Evolutionary conservation across 192 early-diverging fungal species (phyloP), one percentile per base, ranked within the genome.

Genomic region (Spizellomyces punctatus): DNA sequence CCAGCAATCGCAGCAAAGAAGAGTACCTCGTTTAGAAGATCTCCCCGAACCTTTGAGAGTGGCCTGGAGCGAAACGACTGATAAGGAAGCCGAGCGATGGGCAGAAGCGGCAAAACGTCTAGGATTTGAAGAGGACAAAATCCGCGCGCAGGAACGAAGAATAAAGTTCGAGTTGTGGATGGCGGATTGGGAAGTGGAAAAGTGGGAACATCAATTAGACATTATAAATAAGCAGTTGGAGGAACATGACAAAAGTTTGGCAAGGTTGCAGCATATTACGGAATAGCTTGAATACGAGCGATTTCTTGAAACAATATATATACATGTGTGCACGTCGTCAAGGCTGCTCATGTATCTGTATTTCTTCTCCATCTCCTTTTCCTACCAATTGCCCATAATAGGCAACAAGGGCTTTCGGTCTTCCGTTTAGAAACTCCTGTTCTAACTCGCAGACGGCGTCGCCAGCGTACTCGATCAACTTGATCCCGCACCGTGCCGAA

Each of bases 381-480:
- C 50, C 50, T n/a, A 84, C 86, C 54, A 96, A 67, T 19, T 91
- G 82, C 14, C 92, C 92, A 84, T 88, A 96, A 69, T 97, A 97
- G 2, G 82, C 89, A 0, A 87, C 90, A 46, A 89, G 74, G 41
- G 86, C 82, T 75, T 95, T 94, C 14, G 90, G 71, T 22, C 85
- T 79, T 10, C 83, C 86, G 63, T 85, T 83, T 5, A 95, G 69
- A 50, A 83, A 86, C 69, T 91, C 91, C 66, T 90, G 76, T 77
- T 99, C 95, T 16, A 95, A 78, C 68, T 99, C 95, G 66, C 93
- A 95, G 7, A 71, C 64, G 1, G 72, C 69, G 4, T 81, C 88
- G 2, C 27, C 27, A 36, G 27, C 27, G 27, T 36, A 36, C 27
- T 36, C 27, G 27, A 36, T 36, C 27, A 36, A 36, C 27, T 36